Evolutionary conservation across 2,329 filamentous ascomycete genomes (phyloP).

Genomic region (Lachnellula subtilissima): DNA sequence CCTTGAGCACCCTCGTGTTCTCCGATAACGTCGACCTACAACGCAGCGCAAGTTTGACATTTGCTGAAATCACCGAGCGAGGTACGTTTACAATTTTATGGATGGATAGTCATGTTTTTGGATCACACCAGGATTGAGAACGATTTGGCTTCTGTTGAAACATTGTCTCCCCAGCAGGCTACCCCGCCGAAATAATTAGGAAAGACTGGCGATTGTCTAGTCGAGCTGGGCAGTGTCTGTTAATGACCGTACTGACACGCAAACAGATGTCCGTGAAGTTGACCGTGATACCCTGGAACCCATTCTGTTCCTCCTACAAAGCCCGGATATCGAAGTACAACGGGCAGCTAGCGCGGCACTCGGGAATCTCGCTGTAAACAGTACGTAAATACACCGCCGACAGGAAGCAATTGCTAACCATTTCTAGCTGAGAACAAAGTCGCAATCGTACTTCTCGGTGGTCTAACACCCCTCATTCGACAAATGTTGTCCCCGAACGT

Average conservation of each 20-base stretch:
- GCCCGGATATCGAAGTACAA: constrained; percentile 94
- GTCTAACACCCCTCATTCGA: constrained; percentile 83
- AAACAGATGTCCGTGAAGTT: constrained; percentile 87
- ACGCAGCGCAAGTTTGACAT: constrained; percentile 93
- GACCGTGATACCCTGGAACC: constrained; percentile 92
- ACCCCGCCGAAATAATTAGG: not conserved
- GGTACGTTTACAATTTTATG: constrained; percentile 51
- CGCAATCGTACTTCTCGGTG: constrained; percentile 86
- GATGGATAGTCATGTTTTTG: not conserved
- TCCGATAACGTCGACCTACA: constrained; percentile 98
- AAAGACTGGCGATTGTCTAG: not conserved
- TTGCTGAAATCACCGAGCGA: constrained; percentile 97
- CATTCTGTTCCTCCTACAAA: constrained; percentile 91
- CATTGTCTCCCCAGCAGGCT: not conserved
- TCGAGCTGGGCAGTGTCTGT: not conserved
- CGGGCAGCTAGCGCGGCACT: constrained; percentile 92
- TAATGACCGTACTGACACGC: constrained; percentile 15
- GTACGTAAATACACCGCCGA: constrained; percentile 48
- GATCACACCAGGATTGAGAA: constrained; percentile 1
- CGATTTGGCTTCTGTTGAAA: not conserved
- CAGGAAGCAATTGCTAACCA: constrained; percentile 37
- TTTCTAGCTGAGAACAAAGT: constrained; percentile 93
- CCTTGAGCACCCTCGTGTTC: constrained; percentile 92
- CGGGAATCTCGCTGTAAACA: constrained; percentile 94
- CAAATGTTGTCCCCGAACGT: constrained; percentile 99